These are phyloP conservation scores for Lolium rigidum DNA, from an alignment of 176 grass and related monocot species.

Conservation along the genomic window DNA sequence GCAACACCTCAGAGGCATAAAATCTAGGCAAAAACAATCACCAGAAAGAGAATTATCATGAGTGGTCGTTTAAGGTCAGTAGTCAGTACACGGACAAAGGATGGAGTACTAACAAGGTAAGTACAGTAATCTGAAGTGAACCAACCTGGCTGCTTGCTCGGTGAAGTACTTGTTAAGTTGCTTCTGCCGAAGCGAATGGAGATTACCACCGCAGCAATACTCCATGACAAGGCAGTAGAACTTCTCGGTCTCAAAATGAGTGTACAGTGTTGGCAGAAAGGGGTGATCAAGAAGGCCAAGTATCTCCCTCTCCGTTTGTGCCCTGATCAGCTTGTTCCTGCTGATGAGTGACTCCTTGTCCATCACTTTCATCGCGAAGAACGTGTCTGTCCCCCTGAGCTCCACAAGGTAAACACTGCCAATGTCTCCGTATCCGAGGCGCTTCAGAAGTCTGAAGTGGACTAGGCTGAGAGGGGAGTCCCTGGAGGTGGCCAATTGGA, in stretches of 20 bases:
- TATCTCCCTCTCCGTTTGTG: conserved; percentile 69
- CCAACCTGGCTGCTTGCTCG: conserved; percentile 61
- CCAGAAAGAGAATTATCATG: background rate
- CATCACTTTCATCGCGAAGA: conserved; percentile 85
- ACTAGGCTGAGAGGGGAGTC: conserved; percentile 56
- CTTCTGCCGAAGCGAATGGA: conserved; percentile 74
- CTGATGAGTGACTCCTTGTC: conserved; percentile 68
- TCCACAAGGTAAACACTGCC: conserved; percentile 70
- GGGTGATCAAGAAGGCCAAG: conserved; percentile 72
- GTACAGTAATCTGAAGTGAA: conserved; percentile 1
- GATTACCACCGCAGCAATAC: conserved; percentile 71
- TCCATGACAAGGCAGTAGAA: conserved; percentile 82
- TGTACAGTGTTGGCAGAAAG: conserved; percentile 67
- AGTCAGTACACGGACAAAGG: too few species aligned
- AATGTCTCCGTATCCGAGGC: conserved; percentile 67
- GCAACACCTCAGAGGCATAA: conserved; percentile 63
- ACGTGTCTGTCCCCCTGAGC: conserved; percentile 52
- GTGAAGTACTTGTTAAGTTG: conserved; percentile 56
- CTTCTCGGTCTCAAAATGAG: conserved; percentile 73
- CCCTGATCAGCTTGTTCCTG: conserved; percentile 66
- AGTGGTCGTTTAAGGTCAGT: too few species aligned
- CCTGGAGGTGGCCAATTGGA: conserved; percentile 43
- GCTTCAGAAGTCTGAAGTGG: conserved; percentile 69
- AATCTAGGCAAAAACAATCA: conserved; percentile 42
- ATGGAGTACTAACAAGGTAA: background rate